Conservation (phyloP, 2,329 filamentous ascomycete genomes). For the Hypoxylon sp. region DNA sequence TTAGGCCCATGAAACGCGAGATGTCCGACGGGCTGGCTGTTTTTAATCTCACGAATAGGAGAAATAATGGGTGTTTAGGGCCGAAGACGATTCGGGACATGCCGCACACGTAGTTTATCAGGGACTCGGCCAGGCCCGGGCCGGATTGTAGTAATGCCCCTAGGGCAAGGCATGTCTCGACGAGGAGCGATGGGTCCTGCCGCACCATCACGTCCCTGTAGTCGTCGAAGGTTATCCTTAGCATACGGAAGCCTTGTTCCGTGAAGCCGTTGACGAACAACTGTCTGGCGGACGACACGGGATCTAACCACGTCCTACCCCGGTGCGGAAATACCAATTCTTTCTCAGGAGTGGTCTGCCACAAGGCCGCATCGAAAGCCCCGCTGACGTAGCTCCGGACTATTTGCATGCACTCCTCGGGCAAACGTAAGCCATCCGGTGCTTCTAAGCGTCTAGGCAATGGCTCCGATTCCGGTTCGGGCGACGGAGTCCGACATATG, state of each 20-base stretch:
- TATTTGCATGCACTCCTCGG: constrained; percentile 45
- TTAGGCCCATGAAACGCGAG: constrained; percentile 12
- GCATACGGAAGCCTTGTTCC: constrained; percentile 38
- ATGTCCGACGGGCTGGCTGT: constrained; percentile 12
- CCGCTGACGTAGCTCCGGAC: constrained; percentile 37
- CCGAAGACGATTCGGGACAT: constrained; percentile 38
- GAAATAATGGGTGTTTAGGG: constrained; percentile 33
- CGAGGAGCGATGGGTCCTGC: constrained; percentile 41
- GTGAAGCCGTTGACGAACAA: constrained; percentile 36
- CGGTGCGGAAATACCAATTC: constrained; percentile 31
- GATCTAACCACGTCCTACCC: constrained; percentile 38
- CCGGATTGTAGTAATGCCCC: constrained; percentile 33
- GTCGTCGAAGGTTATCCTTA: constrained; percentile 37
- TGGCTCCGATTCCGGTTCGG: constrained; percentile 20
- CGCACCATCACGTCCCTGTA: constrained; percentile 34
- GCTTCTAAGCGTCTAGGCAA: constrained; percentile 32
- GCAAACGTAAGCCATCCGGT: constrained; percentile 38
- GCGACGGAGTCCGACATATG: constrained; percentile 41
- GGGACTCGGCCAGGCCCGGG: constrained; percentile 25
- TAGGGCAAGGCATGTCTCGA: constrained; percentile 39
- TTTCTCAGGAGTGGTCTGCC: constrained; percentile 26
- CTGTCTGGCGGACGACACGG: constrained; percentile 39
- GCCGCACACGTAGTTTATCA: constrained; percentile 34
- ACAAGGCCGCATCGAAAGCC: constrained; percentile 32
- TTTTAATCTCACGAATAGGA: constrained; percentile 30